Evolutionary conservation across 2,329 filamentous ascomycete genomes (phyloP).

Genomic region (Calonectria honghensis): DNA sequence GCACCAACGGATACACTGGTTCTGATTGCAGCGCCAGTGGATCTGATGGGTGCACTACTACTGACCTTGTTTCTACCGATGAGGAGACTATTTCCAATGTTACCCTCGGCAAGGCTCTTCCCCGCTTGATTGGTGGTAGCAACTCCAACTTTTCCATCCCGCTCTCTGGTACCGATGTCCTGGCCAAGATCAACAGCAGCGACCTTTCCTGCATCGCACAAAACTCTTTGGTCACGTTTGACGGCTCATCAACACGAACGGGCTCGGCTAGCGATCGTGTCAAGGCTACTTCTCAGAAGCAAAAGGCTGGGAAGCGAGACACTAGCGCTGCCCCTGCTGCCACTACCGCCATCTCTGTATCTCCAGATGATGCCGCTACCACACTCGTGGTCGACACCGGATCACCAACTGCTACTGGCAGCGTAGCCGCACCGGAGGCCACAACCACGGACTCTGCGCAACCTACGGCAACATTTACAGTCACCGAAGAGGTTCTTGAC

Average conservation of each 20-base stretch:
- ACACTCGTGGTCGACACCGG: slow-evolving; percentile 51
- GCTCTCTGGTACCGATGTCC: slow-evolving; percentile 80
- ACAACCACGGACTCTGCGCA: slow-evolving; percentile 40
- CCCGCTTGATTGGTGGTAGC: slow-evolving; percentile 81
- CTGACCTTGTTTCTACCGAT: slow-evolving; percentile 65
- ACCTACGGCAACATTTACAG: slow-evolving; percentile 61
- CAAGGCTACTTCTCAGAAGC: slow-evolving; percentile 47
- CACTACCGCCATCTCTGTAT: slow-evolving; percentile 46
- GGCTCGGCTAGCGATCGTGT: slow-evolving; percentile 56
- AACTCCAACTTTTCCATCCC: slow-evolving; percentile 84
- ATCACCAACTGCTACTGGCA: slow-evolving; percentile 43
- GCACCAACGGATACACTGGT: slow-evolving; percentile 88
- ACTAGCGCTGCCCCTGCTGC: slow-evolving; percentile 37
- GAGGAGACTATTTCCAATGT: slow-evolving; percentile 74
- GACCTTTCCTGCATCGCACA: slow-evolving; percentile 88
- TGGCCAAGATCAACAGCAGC: slow-evolving; percentile 84
- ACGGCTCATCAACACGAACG: slow-evolving; percentile 69
- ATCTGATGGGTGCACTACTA: slow-evolving; percentile 72
- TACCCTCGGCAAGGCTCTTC: slow-evolving; percentile 87
- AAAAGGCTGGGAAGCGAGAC: slow-evolving; percentile 37
- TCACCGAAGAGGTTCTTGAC: slow-evolving; percentile 75
- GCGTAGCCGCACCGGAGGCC: slow-evolving; percentile 35
- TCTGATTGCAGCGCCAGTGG: slow-evolving; percentile 69
- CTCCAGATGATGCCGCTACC: slow-evolving; percentile 44
- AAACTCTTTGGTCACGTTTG: slow-evolving; percentile 91